Conservation (phyloP, 805 yeast genomes). For the Vanderwaltozyma verrucispora region DNA sequence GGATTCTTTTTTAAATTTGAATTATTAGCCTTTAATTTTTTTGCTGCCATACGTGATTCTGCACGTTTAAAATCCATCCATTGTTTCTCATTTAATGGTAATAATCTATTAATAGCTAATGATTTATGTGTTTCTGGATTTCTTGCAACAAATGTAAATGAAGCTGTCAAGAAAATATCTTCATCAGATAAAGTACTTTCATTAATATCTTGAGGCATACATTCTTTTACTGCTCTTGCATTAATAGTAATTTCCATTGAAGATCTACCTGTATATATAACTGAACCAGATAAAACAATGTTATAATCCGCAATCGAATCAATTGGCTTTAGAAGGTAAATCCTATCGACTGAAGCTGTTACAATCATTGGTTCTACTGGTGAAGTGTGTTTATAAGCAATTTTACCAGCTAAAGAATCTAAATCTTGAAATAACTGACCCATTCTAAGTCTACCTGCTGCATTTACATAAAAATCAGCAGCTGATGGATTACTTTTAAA, state of each 20-base stretch:
- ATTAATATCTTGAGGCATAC: slow-evolving; percentile 41
- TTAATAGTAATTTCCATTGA: slow-evolving; percentile 92
- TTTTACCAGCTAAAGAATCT: slow-evolving; percentile 89
- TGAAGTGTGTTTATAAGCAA: slow-evolving; percentile 85
- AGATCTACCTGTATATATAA: slow-evolving; percentile 89
- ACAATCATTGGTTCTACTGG: slow-evolving; percentile 95
- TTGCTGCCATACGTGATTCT: slow-evolving; percentile 79
- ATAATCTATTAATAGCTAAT: slow-evolving; percentile 70
- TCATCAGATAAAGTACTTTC: slow-evolving; percentile 47
- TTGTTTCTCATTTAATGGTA: slow-evolving; percentile 66
- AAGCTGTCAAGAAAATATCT: slow-evolving; percentile 74
- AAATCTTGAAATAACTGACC: slow-evolving; percentile 92
- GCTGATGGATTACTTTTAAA: slow-evolving; percentile 76
- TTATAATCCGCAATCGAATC: slow-evolving; percentile 69
- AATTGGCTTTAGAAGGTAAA: slow-evolving; percentile 73
- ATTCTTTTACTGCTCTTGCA: slow-evolving; percentile 65
- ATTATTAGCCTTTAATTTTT: slow-evolving; percentile 64
- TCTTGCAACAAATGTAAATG: slow-evolving; percentile 92
- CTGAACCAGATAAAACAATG: slow-evolving; percentile 80
- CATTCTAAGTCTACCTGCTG: slow-evolving; percentile 82
- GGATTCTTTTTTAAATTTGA: slow-evolving; percentile 52
- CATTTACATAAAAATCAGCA: slow-evolving; percentile 80
- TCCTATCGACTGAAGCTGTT: slow-evolving; percentile 89
- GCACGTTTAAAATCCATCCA: slow-evolving; percentile 82
- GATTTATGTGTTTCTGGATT: slow-evolving; percentile 88